Evolutionary conservation across 352 stramenopile genomes (phyloP).

Genomic region (Phytophthora pini): DNA sequence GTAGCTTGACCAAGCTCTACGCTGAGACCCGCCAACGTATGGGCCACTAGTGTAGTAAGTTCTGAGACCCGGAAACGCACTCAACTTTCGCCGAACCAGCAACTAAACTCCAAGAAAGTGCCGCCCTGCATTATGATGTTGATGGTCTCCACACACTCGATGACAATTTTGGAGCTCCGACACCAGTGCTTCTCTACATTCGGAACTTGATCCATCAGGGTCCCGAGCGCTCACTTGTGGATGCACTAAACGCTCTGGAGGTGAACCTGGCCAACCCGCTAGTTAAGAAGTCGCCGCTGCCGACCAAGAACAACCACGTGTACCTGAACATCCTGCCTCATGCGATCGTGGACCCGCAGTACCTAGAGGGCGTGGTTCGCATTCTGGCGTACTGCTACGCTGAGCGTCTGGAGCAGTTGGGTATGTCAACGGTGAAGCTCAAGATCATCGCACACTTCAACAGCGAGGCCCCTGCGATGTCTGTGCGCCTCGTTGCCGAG

Average conservation of each 20-base stretch:
- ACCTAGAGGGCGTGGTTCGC: conserved; percentile 78
- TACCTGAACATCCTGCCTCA: conserved; percentile 98
- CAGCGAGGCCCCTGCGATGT: conserved; percentile 93
- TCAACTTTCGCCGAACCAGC: too few relatives aligned
- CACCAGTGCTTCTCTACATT: too few relatives aligned
- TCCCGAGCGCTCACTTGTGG: conserved; percentile 96
- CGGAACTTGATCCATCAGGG: too few relatives aligned
- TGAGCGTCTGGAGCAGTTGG: conserved; percentile 86
- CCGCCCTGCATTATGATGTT: too few relatives aligned
- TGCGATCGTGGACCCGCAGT: conserved; percentile 94
- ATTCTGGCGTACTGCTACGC: conserved; percentile 81
- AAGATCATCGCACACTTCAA: conserved; percentile 96
- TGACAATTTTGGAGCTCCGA: too few relatives aligned
- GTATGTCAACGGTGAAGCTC: conserved; percentile 97
- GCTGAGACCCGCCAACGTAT: too few relatives aligned
- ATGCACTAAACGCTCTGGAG: conserved; percentile 98
- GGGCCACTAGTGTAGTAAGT: too few relatives aligned
- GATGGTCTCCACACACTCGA: too few relatives aligned
- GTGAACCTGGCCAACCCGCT: conserved; percentile 94
- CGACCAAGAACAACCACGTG: conserved; percentile 98
- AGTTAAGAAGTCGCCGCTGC: conserved; percentile 73
- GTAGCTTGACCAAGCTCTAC: too few relatives aligned
- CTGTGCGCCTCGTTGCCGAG: conserved; percentile 95
- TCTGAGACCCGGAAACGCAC: too few relatives aligned
- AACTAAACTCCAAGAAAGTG: too few relatives aligned